Evolutionary conservation across 1,139 yeast genomes (phyloP).

Genomic region (Yamadazyma siamensis): DNA sequence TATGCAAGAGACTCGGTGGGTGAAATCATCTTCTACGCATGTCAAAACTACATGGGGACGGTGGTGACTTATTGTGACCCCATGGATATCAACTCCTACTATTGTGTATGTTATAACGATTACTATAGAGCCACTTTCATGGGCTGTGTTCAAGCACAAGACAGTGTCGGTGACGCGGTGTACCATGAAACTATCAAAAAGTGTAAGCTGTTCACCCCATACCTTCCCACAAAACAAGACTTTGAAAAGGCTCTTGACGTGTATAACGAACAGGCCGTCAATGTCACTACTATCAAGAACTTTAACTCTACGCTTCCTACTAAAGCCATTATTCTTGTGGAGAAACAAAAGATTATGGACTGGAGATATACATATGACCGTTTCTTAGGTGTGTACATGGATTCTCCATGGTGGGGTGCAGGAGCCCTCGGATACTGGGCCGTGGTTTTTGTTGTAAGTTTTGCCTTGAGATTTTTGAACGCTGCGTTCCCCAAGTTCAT

Average conservation of each 20-base stretch:
- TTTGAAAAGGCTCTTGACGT: slow-evolving; percentile 15
- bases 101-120: slow-evolving; percentile 10
- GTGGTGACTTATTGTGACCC: slow-evolving; percentile 9
- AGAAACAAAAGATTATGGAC: slow-evolving; percentile 10
- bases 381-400: slow-evolving; percentile 33
- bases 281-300: slow-evolving; percentile 17
- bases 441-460: slow-evolving; percentile 27
- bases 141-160: slow-evolving; percentile 9
- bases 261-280: slow-evolving; percentile 18
- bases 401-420: slow-evolving; percentile 46
- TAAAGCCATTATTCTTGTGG: slow-evolving; percentile 21
- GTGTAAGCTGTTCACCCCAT: slow-evolving; percentile 13
- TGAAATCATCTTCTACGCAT: slow-evolving; percentile 13
- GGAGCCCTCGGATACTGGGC: slow-evolving; percentile 51
- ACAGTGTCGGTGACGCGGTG: background rate
- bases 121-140: slow-evolving; percentile 11
- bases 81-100: background rate
- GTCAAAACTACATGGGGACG: slow-evolving; percentile 14
- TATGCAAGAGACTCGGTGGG: background rate
- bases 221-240: slow-evolving; percentile 16
- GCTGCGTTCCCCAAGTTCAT: slow-evolving; percentile 23
- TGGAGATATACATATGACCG: slow-evolving; percentile 21
- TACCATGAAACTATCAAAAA: slow-evolving; percentile 1
- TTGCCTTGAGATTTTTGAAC: slow-evolving; percentile 31
- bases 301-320: slow-evolving; percentile 20